Percentiles rank a stretch among this genome's conserved stretches.
Evolutionary conservation across 2,329 filamentous ascomycete species (phyloP).

Genomic region (Geoglossum cookeanum): DNA sequence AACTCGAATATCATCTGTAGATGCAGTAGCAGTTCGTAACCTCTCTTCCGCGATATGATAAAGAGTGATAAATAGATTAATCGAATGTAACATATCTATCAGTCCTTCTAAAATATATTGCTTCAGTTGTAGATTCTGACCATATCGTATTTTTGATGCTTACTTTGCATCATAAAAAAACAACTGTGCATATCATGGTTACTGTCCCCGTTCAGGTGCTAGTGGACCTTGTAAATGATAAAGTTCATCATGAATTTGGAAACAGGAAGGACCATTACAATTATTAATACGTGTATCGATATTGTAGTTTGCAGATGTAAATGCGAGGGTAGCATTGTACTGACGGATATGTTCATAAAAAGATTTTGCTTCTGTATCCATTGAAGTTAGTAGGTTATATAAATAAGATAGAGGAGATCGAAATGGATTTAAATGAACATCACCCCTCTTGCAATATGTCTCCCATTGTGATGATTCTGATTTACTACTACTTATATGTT

Average conservation of each 20-base stretch:
- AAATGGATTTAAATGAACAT: not conserved
- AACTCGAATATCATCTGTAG: not conserved
- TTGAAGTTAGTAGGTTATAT: not conserved
- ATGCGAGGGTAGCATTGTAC: not conserved
- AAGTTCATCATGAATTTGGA: not conserved
- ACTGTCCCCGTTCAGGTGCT: not conserved
- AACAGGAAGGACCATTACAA: not conserved
- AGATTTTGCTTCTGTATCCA: not conserved
- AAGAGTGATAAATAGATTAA: not conserved
- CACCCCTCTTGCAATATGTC: not conserved
- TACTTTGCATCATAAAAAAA: not conserved
- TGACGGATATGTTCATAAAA: slow-evolving; percentile 1
- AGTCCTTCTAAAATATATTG: not conserved
- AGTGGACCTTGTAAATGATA: slow-evolving; percentile 1
- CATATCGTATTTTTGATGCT: not conserved
- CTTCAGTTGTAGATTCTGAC: not conserved
- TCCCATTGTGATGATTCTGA: not conserved
- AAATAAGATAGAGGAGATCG: not conserved
- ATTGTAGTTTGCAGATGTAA: not conserved
- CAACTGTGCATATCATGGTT: not conserved
- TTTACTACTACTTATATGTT: not conserved
- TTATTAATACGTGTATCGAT: not conserved
- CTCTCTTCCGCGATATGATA: not conserved
- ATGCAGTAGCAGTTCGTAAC: not conserved
- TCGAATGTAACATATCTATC: not conserved